These are phyloP conservation scores for Diaporthe vaccinii DNA, from an alignment of 2,329 filamentous ascomycete genomes.

Conservation along the genomic window DNA sequence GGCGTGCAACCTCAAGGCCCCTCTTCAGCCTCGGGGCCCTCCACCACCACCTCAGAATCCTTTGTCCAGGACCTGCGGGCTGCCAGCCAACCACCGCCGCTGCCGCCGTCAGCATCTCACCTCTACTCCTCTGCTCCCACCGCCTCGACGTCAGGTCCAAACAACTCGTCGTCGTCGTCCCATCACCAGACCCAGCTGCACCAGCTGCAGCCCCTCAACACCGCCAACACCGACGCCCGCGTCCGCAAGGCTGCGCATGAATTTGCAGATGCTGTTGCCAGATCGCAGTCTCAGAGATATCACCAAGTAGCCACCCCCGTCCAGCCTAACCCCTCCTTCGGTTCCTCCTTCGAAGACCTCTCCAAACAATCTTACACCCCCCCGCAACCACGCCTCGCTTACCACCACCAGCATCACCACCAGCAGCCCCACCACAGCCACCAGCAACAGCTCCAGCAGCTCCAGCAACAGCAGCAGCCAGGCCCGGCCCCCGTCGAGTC, in stretches of 20 bases:
- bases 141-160: conserved; percentile 38
- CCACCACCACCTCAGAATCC: conserved; percentile 49
- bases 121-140: conserved; percentile 44
- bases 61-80: conserved; percentile 42
- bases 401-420: conserved; percentile 39
- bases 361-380: conserved; percentile 8
- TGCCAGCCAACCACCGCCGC: conserved; percentile 41
- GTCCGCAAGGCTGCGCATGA: conserved; percentile 55
- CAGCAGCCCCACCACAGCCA: conserved; percentile 43
- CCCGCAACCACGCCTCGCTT: conserved; percentile 35
- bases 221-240: conserved; percentile 49
- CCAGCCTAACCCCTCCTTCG: conserved; percentile 42
- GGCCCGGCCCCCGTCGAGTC: conserved; percentile 51
- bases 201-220: conserved; percentile 44
- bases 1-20: conserved; percentile 41
- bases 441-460: conserved; percentile 49
- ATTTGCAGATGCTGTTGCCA: conserved; percentile 62
- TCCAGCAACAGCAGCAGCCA: conserved; percentile 47
- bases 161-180: conserved; percentile 6
- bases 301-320: conserved; percentile 46
- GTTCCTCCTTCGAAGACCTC: conserved; percentile 40
- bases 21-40: conserved; percentile 48
- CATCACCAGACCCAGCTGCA: conserved; percentile 36
- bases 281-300: conserved; percentile 67
- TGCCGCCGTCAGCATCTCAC: conserved; percentile 40